Evolutionary conservation across 1,284 basidiomycete species (phyloP).

Genomic region (Moesziomyces globuligerus): DNA sequence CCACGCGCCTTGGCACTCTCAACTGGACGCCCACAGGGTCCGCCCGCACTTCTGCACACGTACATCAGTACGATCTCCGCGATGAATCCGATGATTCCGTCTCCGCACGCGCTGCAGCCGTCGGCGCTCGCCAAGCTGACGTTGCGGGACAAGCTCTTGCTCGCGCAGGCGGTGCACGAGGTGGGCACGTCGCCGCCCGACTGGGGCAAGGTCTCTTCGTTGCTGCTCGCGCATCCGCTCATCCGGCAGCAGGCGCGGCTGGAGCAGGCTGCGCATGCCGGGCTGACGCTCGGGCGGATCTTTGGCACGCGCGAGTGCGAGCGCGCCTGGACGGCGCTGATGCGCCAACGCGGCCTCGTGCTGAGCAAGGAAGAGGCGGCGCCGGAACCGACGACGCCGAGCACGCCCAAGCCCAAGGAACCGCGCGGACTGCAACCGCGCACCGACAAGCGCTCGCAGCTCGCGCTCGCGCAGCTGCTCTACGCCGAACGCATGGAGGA

Average conservation of each 20-base stretch:
- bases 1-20: too few relatives aligned
- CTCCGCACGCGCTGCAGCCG: conserved; percentile 36
- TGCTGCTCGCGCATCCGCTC: conserved; percentile 57
- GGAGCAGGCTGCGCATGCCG: conserved; percentile 48
- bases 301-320: conserved; percentile 61
- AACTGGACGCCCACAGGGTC: too few relatives aligned
- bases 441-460: conserved; percentile 49
- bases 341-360: conserved; percentile 52
- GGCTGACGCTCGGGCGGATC: conserved; percentile 51
- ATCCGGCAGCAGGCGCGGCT: conserved; percentile 49
- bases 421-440: conserved; percentile 42
- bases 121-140: conserved; percentile 45
- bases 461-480: conserved; percentile 58
- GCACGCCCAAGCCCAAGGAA: conserved; percentile 43
- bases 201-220: conserved; percentile 54
- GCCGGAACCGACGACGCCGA: conserved; percentile 16
- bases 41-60: too few relatives aligned
- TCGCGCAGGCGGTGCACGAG: conserved; percentile 63
- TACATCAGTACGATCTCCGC: not conserved
- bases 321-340: conserved; percentile 54
- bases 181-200: conserved; percentile 55
- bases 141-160: conserved; percentile 60
- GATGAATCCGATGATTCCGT: conserved; percentile 46
- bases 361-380: conserved; percentile 40
- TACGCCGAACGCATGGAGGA: conserved; percentile 61